Conservation (phyloP, 2,329 filamentous ascomycete species). For the Claviceps cyperi region DNA sequence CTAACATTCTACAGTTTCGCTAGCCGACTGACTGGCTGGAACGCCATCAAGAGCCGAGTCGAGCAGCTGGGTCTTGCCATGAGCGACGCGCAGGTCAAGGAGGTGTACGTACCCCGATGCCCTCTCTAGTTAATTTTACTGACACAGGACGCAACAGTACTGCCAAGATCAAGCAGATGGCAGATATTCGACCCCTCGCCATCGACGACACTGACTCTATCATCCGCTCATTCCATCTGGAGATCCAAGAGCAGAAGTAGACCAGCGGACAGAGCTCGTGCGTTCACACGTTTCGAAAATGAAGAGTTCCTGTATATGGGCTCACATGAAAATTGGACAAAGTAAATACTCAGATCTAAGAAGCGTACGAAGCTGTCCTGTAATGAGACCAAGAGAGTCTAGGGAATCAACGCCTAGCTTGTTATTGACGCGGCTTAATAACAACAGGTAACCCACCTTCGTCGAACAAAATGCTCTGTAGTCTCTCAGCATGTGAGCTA, state of each 20-base stretch:
- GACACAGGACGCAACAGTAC: slow-evolving; percentile 18
- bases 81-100: slow-evolving; percentile 18
- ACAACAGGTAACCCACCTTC: not conserved
- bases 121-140: not conserved
- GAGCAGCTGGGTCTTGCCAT: slow-evolving; percentile 61
- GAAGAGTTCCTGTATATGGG: not conserved
- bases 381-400: not conserved
- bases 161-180: slow-evolving; percentile 79
- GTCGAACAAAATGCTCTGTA: not conserved
- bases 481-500: not conserved
- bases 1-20: not conserved
- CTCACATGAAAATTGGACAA: not conserved
- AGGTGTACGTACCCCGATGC: slow-evolving; percentile 14
- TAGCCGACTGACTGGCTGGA: slow-evolving; percentile 63
- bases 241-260: slow-evolving; percentile 11
- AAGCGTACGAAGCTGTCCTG: too few relatives aligned
- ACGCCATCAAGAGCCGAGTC: slow-evolving; percentile 82
- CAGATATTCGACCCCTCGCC: slow-evolving; percentile 70
- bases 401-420: not conserved
- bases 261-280: not conserved
- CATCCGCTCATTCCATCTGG: slow-evolving; percentile 61
- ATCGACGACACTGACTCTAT: slow-evolving; percentile 84
- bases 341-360: not conserved
- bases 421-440: not conserved
- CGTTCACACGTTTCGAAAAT: not conserved